Evolutionary conservation across 208 protist genomes (phyloP).

Genomic region (Herpetomonas muscarum): DNA sequence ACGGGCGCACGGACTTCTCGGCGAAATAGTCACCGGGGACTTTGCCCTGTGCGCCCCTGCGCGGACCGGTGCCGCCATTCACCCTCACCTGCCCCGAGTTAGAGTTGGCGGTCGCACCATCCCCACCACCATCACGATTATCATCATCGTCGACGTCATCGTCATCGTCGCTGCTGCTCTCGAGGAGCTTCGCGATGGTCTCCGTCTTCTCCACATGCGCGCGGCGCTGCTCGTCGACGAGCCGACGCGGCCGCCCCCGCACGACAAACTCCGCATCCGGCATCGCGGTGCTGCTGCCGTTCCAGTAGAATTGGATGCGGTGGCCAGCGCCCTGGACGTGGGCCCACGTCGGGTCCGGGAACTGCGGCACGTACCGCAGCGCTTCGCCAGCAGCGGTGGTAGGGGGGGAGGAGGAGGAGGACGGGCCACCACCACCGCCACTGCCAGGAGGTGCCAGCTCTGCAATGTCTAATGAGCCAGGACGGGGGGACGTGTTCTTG

Average conservation of each 20-base stretch:
- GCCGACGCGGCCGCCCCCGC: not conserved
- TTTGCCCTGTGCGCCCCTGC: not conserved
- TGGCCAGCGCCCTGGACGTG: not conserved
- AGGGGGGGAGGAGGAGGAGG: not conserved
- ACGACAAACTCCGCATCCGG: conserved; percentile 13
- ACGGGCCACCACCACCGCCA: not conserved
- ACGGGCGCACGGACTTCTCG: not conserved
- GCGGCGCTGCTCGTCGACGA: not conserved
- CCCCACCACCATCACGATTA: not conserved
- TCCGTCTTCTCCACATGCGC: not conserved
- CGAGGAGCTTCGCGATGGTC: not conserved
- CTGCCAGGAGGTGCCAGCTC: too few species aligned
- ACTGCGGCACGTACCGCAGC: not conserved
- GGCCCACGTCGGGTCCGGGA: not conserved
- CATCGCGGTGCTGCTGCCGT: conserved; percentile 9
- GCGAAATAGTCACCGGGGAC: not conserved
- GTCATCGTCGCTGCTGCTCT: not conserved
- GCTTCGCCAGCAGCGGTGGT: too few species aligned
- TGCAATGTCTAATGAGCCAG: too few species aligned
- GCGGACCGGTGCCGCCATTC: not conserved
- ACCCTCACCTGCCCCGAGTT: too few species aligned
- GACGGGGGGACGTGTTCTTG: not conserved
- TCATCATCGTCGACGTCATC: not conserved
- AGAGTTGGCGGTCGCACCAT: not conserved
- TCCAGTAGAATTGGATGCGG: conserved; percentile 4